Base-by-base conservation (phyloP, 148 eudicot genomes). In the Beta vulgaris region DNA sequence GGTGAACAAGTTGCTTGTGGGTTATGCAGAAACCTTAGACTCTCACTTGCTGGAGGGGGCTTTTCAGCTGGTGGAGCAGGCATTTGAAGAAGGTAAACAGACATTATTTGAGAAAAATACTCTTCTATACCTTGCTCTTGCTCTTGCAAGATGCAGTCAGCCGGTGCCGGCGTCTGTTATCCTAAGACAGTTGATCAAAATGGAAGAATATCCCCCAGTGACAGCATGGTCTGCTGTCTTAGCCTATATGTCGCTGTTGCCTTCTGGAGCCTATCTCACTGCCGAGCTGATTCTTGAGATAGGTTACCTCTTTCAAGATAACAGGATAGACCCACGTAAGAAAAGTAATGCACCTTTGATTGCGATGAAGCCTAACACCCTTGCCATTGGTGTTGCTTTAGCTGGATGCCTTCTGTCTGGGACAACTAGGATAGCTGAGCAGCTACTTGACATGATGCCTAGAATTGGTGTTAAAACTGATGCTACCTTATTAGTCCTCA, bases 321-420 rank as follows among this genome's bases (percentile, higher is more conserved):
- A 93, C 62, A 85, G 97, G 79, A 88, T 94, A 64, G 98, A 94
- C 81, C 98, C 97, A 1, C 90, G 98, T n/a, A 94, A 94, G 83
- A 90, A 90, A 86, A 81, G 43, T 68, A 94, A 94, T 73, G 88
- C 82, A 26, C 87, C 87, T 75, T 73, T 94, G 82, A 85, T 94
- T 53, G 86, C 93, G 40, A 89, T 94, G 98, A 94, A 94, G 87
- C 98, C 97, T 54, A 85, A 85, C 60, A 80, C 91, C 48, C 81
- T 85, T 34, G 71, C 88, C 2, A 84, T 87, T 7, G 88, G 81
- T 77, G 78, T 90, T 72, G 92, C 90, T 69, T 71, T 92, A 76
- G 90, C 87, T 21, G 96, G 93, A 51, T 94, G 97, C 68, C 89
- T 94, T 77, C 77, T 88, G 81, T 90, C 76, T 85, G 88, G 88